Percentiles rank a stretch among this genome's conserved stretches.
These are phyloP conservation scores for Mycena galopus DNA, from an alignment of 768 basidiomycete species.

Conservation along the genomic window DNA sequence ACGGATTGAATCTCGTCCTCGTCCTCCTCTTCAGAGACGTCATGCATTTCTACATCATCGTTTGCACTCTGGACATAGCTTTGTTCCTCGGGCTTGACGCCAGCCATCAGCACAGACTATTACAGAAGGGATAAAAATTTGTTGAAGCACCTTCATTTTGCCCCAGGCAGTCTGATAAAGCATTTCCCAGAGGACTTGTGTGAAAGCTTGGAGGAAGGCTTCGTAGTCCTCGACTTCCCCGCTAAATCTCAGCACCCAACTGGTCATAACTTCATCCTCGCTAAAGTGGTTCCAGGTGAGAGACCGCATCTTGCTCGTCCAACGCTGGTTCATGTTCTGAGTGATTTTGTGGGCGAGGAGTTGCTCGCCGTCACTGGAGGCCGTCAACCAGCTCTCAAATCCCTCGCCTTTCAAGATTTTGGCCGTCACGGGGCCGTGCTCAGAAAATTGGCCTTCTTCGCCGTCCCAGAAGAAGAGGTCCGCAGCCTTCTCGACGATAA, in stretches of 20 bases:
- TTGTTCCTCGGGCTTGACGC: constrained; percentile 81
- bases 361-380: constrained; percentile 62
- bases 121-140: not conserved
- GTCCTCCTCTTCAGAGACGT: constrained; percentile 78
- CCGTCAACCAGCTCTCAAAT: constrained; percentile 73
- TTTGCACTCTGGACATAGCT: constrained; percentile 82
- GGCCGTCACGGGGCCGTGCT: constrained; percentile 68
- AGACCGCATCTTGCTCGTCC: constrained; percentile 71
- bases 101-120: constrained; percentile 12
- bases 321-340: constrained; percentile 79
- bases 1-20: constrained; percentile 83
- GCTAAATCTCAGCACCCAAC: constrained; percentile 87
- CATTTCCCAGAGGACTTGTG: constrained; percentile 84
- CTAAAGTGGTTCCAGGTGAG: constrained; percentile 90
- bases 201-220: constrained; percentile 72
- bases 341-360: constrained; percentile 73
- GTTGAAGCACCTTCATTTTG: constrained; percentile 79
- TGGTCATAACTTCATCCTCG: constrained; percentile 66
- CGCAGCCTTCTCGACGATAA: constrained; percentile 59
- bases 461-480: constrained; percentile 75
- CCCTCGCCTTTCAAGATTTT: constrained; percentile 60
- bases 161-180: constrained; percentile 79
- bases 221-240: constrained; percentile 65
- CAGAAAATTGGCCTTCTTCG: constrained; percentile 61
- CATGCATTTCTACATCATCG: constrained; percentile 92